Evolutionary conservation across 2,329 filamentous ascomycete species (phyloP).

Genomic region (Botrytis tulipae): DNA sequence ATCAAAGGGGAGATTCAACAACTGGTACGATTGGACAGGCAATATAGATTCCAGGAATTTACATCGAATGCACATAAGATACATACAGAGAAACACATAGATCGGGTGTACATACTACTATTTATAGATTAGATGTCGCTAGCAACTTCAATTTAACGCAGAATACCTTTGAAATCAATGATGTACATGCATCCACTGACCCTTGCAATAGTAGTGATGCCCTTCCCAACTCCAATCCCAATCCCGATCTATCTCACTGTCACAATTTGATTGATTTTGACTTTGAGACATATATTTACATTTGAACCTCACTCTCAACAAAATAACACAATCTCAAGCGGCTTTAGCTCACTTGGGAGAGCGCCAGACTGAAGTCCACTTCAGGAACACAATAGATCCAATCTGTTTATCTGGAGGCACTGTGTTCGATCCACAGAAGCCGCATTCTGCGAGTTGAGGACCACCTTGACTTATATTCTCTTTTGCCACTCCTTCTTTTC

Average conservation of each 20-base stretch:
- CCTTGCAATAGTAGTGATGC: neutral
- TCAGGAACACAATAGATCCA: neutral
- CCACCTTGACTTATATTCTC: neutral
- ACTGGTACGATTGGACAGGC: neutral
- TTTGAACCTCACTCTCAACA: rapidly evolving
- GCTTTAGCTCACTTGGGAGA: neutral
- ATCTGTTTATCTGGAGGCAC: neutral
- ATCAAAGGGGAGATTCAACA: neutral
- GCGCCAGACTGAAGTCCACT: neutral
- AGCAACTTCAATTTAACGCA: neutral
- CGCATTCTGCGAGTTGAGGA: neutral
- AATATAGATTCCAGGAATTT: neutral
- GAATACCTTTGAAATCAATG: neutral
- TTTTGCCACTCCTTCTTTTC: neutral
- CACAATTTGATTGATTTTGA: no score
- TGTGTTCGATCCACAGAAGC: slow-evolving; percentile 1
- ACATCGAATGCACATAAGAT: neutral
- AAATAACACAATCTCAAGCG: neutral
- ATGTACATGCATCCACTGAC: neutral
- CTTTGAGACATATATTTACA: rapidly evolving
- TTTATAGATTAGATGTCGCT: neutral
- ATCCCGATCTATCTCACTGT: neutral
- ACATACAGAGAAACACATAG: neutral
- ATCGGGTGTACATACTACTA: neutral
- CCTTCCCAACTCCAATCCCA: no score